A percentile compares a stretch with the other conserved stretches of the same genome.
These are phyloP conservation scores for Helicosporidium sp. DNA, from an alignment of 139 green algal species.

Conservation along the genomic window DNA sequence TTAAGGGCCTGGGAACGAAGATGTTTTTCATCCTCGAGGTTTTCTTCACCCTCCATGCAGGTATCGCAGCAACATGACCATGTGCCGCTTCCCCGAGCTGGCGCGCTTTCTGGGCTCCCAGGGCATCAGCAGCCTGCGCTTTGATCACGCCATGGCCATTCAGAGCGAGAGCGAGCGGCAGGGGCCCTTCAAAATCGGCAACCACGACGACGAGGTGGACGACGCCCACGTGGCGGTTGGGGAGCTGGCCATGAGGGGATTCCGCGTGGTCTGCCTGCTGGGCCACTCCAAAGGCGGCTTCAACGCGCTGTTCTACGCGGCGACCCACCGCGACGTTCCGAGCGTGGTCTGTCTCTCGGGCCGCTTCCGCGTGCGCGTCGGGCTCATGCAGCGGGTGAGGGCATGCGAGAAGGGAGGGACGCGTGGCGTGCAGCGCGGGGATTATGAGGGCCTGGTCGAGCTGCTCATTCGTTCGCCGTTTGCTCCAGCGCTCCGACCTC, in stretches of 20 bases:
- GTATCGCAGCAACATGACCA: constrained; percentile 13
- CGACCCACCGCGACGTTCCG: constrained; percentile 3
- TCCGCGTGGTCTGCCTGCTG: constrained; percentile 9
- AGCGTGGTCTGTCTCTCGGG: constrained; percentile 14
- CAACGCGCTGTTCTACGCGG: constrained; percentile 13
- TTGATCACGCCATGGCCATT: constrained; percentile 15
- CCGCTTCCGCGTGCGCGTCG: constrained; percentile 8
- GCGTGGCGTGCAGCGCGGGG: no score
- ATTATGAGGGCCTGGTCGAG: no score
- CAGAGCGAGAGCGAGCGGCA: constrained; percentile 6
- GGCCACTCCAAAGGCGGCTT: constrained; percentile 19
- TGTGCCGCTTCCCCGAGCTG: constrained; percentile 16
- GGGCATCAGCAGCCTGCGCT: constrained; percentile 12
- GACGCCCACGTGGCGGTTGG: neutral
- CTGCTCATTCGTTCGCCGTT: no score
- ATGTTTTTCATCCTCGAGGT: neutral
- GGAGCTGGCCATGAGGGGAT: neutral
- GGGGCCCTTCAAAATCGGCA: constrained; percentile 19
- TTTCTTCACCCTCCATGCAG: neutral
- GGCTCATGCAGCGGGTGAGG: constrained; percentile 3
- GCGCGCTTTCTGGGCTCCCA: constrained; percentile 6
- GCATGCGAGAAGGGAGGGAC: neutral
- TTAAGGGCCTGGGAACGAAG: no score
- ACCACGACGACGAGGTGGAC: constrained; percentile 16
- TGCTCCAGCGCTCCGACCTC: constrained; percentile 7